Evolutionary conservation across 306 rosid species (phyloP), one percentile per base, ranked within the genome.

Genomic region (Cicer yamashitae): DNA sequence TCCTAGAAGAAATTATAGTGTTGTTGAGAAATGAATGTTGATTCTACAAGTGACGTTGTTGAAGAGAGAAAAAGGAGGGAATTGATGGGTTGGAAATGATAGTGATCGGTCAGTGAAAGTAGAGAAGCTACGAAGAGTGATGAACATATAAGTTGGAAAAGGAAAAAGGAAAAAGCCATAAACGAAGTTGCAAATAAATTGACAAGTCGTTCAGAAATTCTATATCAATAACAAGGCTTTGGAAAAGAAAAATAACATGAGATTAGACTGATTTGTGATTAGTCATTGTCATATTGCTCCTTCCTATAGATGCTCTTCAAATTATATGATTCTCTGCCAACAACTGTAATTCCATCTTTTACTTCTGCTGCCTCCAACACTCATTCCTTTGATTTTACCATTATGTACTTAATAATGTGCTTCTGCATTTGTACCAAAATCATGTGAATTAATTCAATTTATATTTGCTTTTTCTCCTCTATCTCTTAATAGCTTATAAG

Each of bases 231-330:
- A 76, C 70, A 48, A 48, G 56, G 39, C 79, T 40, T 81, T 66
- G 88, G 86, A 78, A 81, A 85, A 85, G 85, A 73, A 78, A 78
- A 50, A 44, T 40, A 71, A 72, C 68, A 61, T 37, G 22, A 80
- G 69, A 66, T 47, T 73, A 73, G 43, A 57, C 69, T 22, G 7
- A 46, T 46, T 67, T 11, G 40, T 44, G 65, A 80, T 65, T 65
- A 58, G 84, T 82, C 86, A 1, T 80, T 78, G 45, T 85, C 88
- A 82, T 12, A 18, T 66, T 74, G 62, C 74, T 75, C 52, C 74
- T 65, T 85, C 64, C 76, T 15, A 67, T 75, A 77, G 39, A 67
- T 44, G 18, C 14, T 77, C 60, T 48, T 38, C 76, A 25, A 12
- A 44, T 46, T 70, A 14, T 45, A 17, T 10, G n/a, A 58, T 51